These are phyloP conservation scores for Aristolochia californica DNA, from an alignment of 164 flowering plant genomes.

Conservation along the genomic window DNA sequence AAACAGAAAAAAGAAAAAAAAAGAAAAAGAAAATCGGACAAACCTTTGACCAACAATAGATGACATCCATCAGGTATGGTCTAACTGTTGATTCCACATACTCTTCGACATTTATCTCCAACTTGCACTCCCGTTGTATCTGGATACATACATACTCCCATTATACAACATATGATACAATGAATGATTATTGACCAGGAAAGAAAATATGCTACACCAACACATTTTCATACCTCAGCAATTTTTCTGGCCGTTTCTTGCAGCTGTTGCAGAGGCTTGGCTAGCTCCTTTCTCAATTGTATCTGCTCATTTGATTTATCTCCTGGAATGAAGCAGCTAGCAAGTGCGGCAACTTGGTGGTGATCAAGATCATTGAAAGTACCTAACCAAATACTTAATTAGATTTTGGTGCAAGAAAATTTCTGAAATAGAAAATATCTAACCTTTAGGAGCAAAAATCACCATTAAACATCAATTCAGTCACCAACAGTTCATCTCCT, in stretches of 20 bases:
- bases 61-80: constrained; percentile 96
- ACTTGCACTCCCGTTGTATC: constrained; percentile 96
- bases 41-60: constrained; percentile 96
- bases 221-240: constrained; percentile 55
- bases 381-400: constrained; percentile 32
- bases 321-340: constrained; percentile 97
- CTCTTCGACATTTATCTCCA: constrained; percentile 88
- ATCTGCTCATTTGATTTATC: constrained; percentile 85
- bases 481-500: constrained; percentile 96
- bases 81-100: constrained; percentile 88
- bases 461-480: constrained; percentile 99
- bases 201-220: not conserved
- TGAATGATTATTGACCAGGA: not conserved
- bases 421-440: not conserved
- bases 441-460: not conserved
- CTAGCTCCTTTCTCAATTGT: constrained; percentile 82
- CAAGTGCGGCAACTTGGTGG: constrained; percentile 94
- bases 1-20: not conserved
- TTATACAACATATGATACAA: not conserved
- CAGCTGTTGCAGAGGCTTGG: constrained; percentile 86
- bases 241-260: constrained; percentile 95
- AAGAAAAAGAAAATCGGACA: constrained; percentile 4
- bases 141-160: constrained; percentile 16
- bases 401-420: not conserved
- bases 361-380: constrained; percentile 95